These are phyloP conservation scores for Elsinoe necatrix DNA, from an alignment of 2,329 filamentous ascomycete species.

Conservation along the genomic window DNA sequence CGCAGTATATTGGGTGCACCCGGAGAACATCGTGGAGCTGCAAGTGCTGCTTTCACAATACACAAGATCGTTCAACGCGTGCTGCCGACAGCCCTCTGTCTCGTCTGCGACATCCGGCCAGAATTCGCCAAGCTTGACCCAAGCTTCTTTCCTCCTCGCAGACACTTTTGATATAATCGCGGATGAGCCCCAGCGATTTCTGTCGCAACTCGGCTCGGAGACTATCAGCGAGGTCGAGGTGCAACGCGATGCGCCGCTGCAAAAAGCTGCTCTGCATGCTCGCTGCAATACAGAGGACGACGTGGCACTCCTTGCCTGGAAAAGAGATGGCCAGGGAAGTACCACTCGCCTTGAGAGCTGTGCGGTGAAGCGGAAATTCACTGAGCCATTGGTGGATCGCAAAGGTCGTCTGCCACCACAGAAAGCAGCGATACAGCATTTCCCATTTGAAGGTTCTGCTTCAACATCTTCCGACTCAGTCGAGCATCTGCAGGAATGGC, in stretches of 20 bases:
- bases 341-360: conserved; percentile 22
- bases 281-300: conserved; percentile 27
- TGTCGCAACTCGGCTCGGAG: conserved; percentile 15
- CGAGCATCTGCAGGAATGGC: conserved; percentile 33
- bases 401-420: conserved; percentile 19
- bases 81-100: neutral
- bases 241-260: conserved; percentile 23
- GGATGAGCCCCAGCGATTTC: conserved; percentile 17
- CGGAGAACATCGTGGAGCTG: conserved; percentile 47
- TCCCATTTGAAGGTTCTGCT: conserved; percentile 19
- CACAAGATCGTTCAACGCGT: conserved; percentile 33
- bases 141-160: neutral
- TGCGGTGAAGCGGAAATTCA: conserved; percentile 36
- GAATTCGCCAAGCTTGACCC: conserved; percentile 4
- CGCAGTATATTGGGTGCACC: conserved; percentile 47
- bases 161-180: conserved; percentile 17
- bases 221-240: conserved; percentile 33
- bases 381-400: conserved; percentile 34
- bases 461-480: conserved; percentile 22
- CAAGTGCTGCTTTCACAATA: conserved; percentile 45
- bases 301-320: conserved; percentile 23
- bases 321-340: conserved; percentile 17
- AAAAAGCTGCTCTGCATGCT: conserved; percentile 24
- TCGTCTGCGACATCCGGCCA: neutral
- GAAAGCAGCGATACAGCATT: conserved; percentile 20